These are phyloP conservation scores for Teunomyces stri DNA, from an alignment of 805 yeast species.

Conservation along the genomic window DNA sequence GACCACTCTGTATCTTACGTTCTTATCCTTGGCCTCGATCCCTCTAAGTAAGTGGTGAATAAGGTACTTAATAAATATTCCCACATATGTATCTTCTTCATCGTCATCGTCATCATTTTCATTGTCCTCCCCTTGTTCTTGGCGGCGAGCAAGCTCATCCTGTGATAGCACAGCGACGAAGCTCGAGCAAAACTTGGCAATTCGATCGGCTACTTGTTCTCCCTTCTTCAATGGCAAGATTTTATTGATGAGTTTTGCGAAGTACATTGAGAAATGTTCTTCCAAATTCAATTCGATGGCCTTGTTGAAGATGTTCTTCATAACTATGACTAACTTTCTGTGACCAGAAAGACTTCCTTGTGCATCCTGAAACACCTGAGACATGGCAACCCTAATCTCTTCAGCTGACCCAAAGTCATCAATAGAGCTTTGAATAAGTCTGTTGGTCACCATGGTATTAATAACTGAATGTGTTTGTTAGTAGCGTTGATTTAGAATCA, in stretches of 20 bases:
- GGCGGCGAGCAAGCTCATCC: conserved; percentile 24
- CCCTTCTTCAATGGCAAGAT: conserved; percentile 66
- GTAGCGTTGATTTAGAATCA: not conserved
- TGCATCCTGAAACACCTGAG: conserved; percentile 76
- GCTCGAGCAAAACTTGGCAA: conserved; percentile 67
- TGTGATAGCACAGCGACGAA: conserved; percentile 48
- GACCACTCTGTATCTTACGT: conserved; percentile 76
- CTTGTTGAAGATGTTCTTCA: conserved; percentile 56
- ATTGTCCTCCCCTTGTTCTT: conserved; percentile 15
- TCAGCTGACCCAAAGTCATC: conserved; percentile 18
- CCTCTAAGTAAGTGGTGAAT: conserved; percentile 74
- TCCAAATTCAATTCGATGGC: conserved; percentile 52
- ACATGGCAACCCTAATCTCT: conserved; percentile 42
- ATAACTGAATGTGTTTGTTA: not conserved
- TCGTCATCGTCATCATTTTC: conserved; percentile 38
- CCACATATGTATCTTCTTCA: conserved; percentile 35
- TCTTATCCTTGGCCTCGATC: conserved; percentile 68
- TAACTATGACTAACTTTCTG: conserved; percentile 62
- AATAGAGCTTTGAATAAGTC: conserved; percentile 15
- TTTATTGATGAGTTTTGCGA: conserved; percentile 61
- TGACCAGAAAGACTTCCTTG: conserved; percentile 75
- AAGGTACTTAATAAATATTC: conserved; percentile 57
- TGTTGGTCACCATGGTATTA: not conserved
- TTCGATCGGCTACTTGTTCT: conserved; percentile 70
- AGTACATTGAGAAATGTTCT: conserved; percentile 57